phyloP scores from a whole-genome alignment of 208 protist genomes.

The Naegleria fowleri region DNA sequence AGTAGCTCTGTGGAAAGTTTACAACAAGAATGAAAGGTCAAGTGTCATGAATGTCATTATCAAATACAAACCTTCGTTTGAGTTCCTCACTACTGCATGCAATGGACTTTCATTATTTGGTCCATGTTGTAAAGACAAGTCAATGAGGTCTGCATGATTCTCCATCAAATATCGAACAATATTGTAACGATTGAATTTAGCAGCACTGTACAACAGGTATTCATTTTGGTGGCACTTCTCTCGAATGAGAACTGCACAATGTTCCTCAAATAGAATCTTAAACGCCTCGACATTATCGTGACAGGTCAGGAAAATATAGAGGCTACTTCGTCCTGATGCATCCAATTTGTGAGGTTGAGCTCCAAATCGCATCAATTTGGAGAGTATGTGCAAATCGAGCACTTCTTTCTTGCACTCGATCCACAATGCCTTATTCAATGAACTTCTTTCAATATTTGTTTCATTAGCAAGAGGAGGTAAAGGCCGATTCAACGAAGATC shows the following conservation, averaged over 20 bases:
- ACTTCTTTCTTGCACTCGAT: not conserved
- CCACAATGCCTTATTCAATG: not conserved
- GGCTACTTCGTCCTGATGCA: not conserved
- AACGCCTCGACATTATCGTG: not conserved
- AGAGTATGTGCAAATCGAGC: not conserved
- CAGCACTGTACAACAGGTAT: not conserved
- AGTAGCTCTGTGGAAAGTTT: no score
- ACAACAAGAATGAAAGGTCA: no score
- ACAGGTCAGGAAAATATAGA: not conserved
- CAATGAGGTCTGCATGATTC: not conserved
- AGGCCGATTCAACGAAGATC: not conserved
- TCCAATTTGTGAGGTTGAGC: not conserved
- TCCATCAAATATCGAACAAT: not conserved
- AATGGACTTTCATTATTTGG: not conserved
- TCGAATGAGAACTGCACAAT: not conserved
- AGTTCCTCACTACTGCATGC: not conserved
- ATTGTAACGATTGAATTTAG: not conserved
- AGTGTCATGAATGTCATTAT: no score
- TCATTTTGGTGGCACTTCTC: not conserved
- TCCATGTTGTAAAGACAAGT: not conserved
- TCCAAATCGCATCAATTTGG: not conserved
- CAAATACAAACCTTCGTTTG: not conserved
- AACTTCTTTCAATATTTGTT: not conserved
- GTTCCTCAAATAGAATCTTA: not conserved
- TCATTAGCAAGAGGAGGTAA: not conserved